Conservation (phyloP, 2,329 filamentous ascomycete species). For the Alternaria sp. region DNA sequence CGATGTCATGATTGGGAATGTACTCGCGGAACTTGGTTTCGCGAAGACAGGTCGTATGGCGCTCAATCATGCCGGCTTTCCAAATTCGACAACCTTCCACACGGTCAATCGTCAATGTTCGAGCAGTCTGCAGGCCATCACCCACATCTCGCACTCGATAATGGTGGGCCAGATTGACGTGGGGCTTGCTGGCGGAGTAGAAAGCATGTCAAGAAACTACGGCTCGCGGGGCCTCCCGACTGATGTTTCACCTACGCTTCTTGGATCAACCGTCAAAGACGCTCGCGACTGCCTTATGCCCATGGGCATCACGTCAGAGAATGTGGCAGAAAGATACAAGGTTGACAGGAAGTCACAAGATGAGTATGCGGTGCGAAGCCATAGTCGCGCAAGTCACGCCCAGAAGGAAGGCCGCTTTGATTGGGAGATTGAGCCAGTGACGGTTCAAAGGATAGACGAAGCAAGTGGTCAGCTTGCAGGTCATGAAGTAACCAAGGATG, state of each 20-base stretch:
- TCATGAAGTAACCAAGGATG: constrained; percentile 82
- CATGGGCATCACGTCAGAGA: constrained; percentile 99
- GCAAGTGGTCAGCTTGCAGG: constrained; percentile 74
- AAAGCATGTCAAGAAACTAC: constrained; percentile 91
- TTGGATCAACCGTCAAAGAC: constrained; percentile 77
- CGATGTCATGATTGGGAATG: constrained; percentile 68
- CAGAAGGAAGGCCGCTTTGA: constrained; percentile 90
- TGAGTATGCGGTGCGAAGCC: constrained; percentile 84
- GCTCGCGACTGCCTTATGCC: constrained; percentile 85
- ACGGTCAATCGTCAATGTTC: constrained; percentile 96
- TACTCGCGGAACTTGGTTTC: constrained; percentile 80
- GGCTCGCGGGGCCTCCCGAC: constrained; percentile 74
- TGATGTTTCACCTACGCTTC: constrained; percentile 76
- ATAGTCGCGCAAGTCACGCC: constrained; percentile 82
- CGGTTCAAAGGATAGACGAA: constrained; percentile 75
- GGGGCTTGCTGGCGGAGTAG: constrained; percentile 85
- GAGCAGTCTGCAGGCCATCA: constrained; percentile 91
- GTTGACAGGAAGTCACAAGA: constrained; percentile 83
- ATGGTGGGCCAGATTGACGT: constrained; percentile 80
- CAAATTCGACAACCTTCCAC: constrained; percentile 82
- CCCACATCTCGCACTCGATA: constrained; percentile 92
- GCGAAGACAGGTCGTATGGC: constrained; percentile 91
- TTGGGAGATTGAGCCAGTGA: constrained; percentile 91
- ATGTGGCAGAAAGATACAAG: constrained; percentile 87
- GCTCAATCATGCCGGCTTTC: constrained; percentile 87